These are phyloP conservation scores for Hanseniaspora taiwanica DNA, from an alignment of 805 yeast species.

Conservation along the genomic window DNA sequence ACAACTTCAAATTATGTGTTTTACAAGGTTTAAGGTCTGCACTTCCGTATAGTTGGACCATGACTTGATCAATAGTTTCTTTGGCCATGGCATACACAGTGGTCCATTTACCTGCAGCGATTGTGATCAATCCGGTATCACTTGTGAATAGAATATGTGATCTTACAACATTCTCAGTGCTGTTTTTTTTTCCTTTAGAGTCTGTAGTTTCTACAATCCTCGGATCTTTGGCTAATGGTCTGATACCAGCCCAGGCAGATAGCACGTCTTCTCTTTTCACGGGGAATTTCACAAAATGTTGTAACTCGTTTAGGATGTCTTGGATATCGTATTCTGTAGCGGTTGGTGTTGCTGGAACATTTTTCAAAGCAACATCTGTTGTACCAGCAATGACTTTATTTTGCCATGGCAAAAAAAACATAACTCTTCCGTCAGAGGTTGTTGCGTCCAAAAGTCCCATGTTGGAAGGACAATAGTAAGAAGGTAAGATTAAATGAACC, in stretches of 20 bases:
- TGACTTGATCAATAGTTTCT: constrained; percentile 71
- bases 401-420: constrained; percentile 97
- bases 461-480: constrained; percentile 76
- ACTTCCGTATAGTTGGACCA: constrained; percentile 31
- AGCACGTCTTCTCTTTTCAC: constrained; percentile 82
- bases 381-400: constrained; percentile 95
- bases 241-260: constrained; percentile 94
- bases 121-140: constrained; percentile 66
- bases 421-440: constrained; percentile 89
- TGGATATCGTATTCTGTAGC: constrained; percentile 83
- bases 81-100: constrained; percentile 97
- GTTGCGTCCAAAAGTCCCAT: constrained; percentile 86
- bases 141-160: constrained; percentile 70
- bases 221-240: constrained; percentile 88
- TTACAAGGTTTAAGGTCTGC: constrained; percentile 29
- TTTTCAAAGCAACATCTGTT: constrained; percentile 75
- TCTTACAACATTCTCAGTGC: constrained; percentile 84
- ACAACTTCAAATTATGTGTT: constrained; percentile 37
- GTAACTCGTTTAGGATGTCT: constrained; percentile 76
- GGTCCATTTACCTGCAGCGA: constrained; percentile 97
- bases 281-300: constrained; percentile 78
- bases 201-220: constrained; percentile 29
- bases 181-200: constrained; percentile 23
- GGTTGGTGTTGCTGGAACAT: constrained; percentile 60
- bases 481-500: constrained; percentile 85